These are phyloP conservation scores for Mucuna pruriens DNA, from an alignment of 306 rosid species.

Conservation along the genomic window DNA sequence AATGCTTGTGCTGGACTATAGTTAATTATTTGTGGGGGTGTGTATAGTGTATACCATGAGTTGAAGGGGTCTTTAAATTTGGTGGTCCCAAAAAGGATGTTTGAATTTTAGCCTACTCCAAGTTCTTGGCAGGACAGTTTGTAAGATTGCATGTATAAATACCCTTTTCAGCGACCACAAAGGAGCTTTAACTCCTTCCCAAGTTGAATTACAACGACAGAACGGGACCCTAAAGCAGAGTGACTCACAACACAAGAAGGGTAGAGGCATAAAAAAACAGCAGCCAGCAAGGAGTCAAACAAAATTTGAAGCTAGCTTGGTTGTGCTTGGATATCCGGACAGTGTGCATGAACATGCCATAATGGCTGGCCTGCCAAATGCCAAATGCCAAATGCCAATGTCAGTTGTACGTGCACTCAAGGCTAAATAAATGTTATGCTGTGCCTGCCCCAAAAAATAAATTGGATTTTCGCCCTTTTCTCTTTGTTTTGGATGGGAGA, in stretches of 20 bases:
- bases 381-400: constrained; percentile 40
- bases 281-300: constrained; percentile 32
- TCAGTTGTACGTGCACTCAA: constrained; percentile 48
- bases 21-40: constrained; percentile 22
- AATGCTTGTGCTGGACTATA: constrained; percentile 8
- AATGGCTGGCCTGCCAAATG: constrained; percentile 39
- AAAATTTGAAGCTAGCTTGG: constrained; percentile 37
- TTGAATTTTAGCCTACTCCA: constrained; percentile 40
- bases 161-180: constrained; percentile 48
- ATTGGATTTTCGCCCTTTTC: constrained; percentile 26
- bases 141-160: constrained; percentile 37
- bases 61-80: not conserved
- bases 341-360: constrained; percentile 42
- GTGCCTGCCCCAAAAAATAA: not conserved
- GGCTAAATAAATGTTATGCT: constrained; percentile 24
- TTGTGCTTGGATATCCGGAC: constrained; percentile 41
- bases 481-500: constrained; percentile 11
- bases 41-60: not conserved
- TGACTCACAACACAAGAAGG: constrained; percentile 9
- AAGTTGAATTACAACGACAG: constrained; percentile 51
- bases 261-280: constrained; percentile 14
- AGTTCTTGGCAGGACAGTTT: constrained; percentile 33
- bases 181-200: constrained; percentile 57
- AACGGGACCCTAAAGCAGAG: constrained; percentile 38
- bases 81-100: constrained; percentile 24